Percentiles rank a stretch among this genome's conserved stretches.
Conservation (phyloP, 768 basidiomycete species). For the Tephrocybe rancida region DNA sequence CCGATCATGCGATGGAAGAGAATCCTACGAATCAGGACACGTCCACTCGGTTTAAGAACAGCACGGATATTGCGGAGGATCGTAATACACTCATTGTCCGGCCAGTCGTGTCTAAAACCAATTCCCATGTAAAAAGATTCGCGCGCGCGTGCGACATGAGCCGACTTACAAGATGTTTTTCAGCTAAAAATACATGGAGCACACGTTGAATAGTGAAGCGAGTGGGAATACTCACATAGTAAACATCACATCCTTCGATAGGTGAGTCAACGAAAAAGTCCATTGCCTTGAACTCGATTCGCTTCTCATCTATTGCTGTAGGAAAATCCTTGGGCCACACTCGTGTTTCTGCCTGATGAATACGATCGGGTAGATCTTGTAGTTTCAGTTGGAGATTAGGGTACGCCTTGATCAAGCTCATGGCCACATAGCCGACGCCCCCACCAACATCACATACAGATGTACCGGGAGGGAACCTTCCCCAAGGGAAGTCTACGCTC, state of each 20-base stretch:
- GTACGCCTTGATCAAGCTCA: constrained; percentile 32
- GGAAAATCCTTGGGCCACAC: constrained; percentile 36
- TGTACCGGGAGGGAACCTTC: constrained; percentile 23
- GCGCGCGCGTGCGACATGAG: not conserved
- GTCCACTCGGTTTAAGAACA: constrained; percentile 35
- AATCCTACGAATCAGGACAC: constrained; percentile 7
- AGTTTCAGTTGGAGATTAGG: constrained; percentile 37
- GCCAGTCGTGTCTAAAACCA: constrained; percentile 43
- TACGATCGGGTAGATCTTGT: constrained; percentile 35
- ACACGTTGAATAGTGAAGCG: not conserved
- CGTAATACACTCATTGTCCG: constrained; percentile 31
- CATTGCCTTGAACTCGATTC: constrained; percentile 37
- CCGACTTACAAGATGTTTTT: constrained; percentile 35
- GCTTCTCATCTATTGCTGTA: constrained; percentile 33
- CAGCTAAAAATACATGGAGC: constrained; percentile 25
- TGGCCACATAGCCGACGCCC: constrained; percentile 34
- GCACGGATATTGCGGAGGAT: constrained; percentile 37
- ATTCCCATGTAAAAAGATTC: not conserved
- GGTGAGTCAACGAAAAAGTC: constrained; percentile 42
- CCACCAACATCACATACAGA: constrained; percentile 43
- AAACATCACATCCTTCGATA: constrained; percentile 36
- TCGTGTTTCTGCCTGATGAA: constrained; percentile 30
- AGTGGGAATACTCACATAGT: constrained; percentile 34
- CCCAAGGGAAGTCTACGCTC: constrained; percentile 38
- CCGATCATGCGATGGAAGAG: not conserved